Base-by-base conservation (phyloP, 768 basidiomycete genomes). In the Rhodotorula sphaerocarpa region DNA sequence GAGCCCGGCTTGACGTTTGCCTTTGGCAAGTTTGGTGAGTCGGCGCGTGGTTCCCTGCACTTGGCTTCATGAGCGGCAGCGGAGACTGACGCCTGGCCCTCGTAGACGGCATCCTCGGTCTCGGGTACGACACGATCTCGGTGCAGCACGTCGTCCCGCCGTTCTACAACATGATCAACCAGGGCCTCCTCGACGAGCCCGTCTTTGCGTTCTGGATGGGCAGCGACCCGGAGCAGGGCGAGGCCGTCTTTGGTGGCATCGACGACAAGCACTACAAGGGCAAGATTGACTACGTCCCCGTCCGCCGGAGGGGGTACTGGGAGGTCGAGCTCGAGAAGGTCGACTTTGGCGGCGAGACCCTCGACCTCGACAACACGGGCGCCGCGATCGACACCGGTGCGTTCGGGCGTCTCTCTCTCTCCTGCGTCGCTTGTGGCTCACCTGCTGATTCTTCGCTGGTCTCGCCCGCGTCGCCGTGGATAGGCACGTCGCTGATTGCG, bases 1-100 rank as follows among this genome's bases (percentile, higher is more conserved):
- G 93, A 97, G 74, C 95, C 95, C 27, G 95, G 95, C 48, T 84
- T 99, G 52, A 86, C 92, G 9, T 99, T 99, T 74, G 93, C 95
- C 36, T 66, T 93, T 69, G 90, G 90, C 73, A 90, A 87, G 87
- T 90, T 70, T 46, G 59, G 52, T 56, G 43, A 42, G 62, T 48
- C 14, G 41, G 21, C 16, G 20, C n/a, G 12, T 3, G 15, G 25
- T 34, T 50, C 33, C 28, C 25, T 36, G n/a, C 25, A 7, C 23
- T 25, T 21, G 10, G 9, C 50, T 36, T 4, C 9, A 9, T 5
- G n/a, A n/a, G n/a, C n/a, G 16, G 16, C 36, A 39, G 36, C 36
- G 36, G 23, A 10, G 9, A 39, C 30, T 73, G 34, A 69, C 71
- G 34, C 92, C 90, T 78, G 93, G n/a, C 23, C 15, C 36, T 39